Conservation (phyloP, 345 rosid species). For the Hibiscus tridactylites region DNA sequence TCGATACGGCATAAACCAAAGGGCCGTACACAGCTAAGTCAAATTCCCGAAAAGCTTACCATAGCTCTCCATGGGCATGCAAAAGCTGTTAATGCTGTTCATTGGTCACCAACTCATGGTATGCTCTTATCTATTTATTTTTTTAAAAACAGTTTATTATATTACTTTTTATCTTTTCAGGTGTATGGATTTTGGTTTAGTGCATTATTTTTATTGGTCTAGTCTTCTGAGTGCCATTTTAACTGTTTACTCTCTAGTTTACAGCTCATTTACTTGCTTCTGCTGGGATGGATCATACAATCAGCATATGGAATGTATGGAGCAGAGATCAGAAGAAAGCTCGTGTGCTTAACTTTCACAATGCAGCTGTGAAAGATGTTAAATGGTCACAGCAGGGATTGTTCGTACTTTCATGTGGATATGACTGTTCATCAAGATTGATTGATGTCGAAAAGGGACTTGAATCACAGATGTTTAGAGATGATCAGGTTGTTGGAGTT, state of each 20-base stretch:
- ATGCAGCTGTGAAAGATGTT: conserved; percentile 66
- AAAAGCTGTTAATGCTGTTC: conserved; percentile 64
- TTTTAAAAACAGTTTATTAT: not conserved
- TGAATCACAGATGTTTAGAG: conserved; percentile 51
- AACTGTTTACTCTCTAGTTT: conserved; percentile 11
- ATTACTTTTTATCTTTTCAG: not conserved
- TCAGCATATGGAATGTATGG: conserved; percentile 80
- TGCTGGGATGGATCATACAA: conserved; percentile 66
- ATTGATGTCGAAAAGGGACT: conserved; percentile 69
- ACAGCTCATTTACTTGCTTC: conserved; percentile 93
- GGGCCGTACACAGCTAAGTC: conserved; percentile 19
- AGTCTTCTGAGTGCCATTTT: not conserved
- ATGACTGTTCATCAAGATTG: conserved; percentile 60
- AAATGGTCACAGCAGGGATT: conserved; percentile 57
- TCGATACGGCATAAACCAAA: conserved; percentile 30
- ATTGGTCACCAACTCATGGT: conserved; percentile 77
- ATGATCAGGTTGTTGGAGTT: conserved; percentile 61
- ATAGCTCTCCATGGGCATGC: conserved; percentile 44
- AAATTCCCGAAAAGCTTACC: conserved; percentile 40
- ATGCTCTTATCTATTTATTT: conserved; percentile 13
- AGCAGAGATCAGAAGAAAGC: conserved; percentile 52
- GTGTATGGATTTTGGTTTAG: not conserved
- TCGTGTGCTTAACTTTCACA: conserved; percentile 44
- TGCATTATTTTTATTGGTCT: not conserved
- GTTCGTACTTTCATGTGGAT: conserved; percentile 71